phyloP scores from a whole-genome alignment of 2,329 filamentous ascomycete species.

The Dactylellina leptospora region DNA sequence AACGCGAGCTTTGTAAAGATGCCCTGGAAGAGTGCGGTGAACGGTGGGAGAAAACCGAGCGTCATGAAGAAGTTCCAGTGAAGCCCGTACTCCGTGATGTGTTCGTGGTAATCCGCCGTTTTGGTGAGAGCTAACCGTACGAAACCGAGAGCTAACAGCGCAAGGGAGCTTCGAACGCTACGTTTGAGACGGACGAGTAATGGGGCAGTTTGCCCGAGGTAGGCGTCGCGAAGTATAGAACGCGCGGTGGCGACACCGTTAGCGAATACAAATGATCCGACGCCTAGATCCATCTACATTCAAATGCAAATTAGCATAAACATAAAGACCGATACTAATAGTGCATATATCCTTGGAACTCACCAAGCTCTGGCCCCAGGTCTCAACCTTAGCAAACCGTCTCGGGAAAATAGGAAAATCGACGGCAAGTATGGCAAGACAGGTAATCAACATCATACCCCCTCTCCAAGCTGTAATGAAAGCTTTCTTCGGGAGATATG shows the following conservation, averaged over 20 bases:
- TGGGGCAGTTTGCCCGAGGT: slow-evolving; percentile 47
- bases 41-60: slow-evolving; percentile 84
- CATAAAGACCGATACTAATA: not conserved
- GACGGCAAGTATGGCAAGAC: slow-evolving; percentile 91
- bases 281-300: slow-evolving; percentile 83
- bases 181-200: slow-evolving; percentile 69
- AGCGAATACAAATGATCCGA: slow-evolving; percentile 96
- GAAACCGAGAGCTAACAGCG: slow-evolving; percentile 80
- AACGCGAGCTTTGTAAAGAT: slow-evolving; percentile 70
- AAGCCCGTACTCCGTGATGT: slow-evolving; percentile 95
- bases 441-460: slow-evolving; percentile 89
- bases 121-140: slow-evolving; percentile 89
- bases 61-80: slow-evolving; percentile 99
- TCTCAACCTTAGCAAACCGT: slow-evolving; percentile 96
- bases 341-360: not conserved
- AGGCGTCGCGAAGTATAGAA: slow-evolving; percentile 73
- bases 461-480: slow-evolving; percentile 93
- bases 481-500: slow-evolving; percentile 79
- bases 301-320: not conserved
- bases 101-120: slow-evolving; percentile 86
- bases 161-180: slow-evolving; percentile 81
- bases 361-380: slow-evolving; percentile 92
- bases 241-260: slow-evolving; percentile 89
- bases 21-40: slow-evolving; percentile 82
- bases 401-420: slow-evolving; percentile 93